Evolutionary conservation across 2,329 filamentous ascomycete species (phyloP).

Genomic region (Stenocarpella maydis): DNA sequence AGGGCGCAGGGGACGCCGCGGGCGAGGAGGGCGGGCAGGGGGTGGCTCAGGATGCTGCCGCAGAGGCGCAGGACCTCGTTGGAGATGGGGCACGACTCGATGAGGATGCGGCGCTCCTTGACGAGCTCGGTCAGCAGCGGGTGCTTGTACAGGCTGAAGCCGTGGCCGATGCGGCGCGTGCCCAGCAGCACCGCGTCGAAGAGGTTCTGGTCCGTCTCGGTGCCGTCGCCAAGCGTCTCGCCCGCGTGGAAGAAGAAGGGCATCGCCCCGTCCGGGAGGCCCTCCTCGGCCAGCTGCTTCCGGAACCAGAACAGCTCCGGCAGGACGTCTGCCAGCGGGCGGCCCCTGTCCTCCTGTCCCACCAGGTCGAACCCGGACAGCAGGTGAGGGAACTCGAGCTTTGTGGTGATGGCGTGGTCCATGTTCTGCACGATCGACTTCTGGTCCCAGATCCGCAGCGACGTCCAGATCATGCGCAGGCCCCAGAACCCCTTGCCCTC

Average conservation of each 20-base stretch:
- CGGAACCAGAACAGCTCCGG: slow-evolving; percentile 94
- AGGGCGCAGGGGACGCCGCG: slow-evolving; percentile 85
- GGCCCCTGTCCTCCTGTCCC: slow-evolving; percentile 83
- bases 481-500: slow-evolving; percentile 85
- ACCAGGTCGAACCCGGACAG: slow-evolving; percentile 91
- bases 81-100: slow-evolving; percentile 91
- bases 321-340: slow-evolving; percentile 77
- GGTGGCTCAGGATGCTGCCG: slow-evolving; percentile 77
- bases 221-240: slow-evolving; percentile 81
- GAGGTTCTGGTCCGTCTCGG: slow-evolving; percentile 79
- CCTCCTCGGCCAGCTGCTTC: slow-evolving; percentile 80
- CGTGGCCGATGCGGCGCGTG: slow-evolving; percentile 88
- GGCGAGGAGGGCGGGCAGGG: slow-evolving; percentile 83
- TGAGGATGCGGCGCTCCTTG: slow-evolving; percentile 84
- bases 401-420: slow-evolving; percentile 86
- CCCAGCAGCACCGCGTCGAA: slow-evolving; percentile 90
- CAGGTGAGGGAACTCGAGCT: slow-evolving; percentile 78
- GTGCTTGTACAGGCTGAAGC: slow-evolving; percentile 89
- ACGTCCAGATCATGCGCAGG: slow-evolving; percentile 84
- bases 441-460: slow-evolving; percentile 69
- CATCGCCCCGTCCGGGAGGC: slow-evolving; percentile 67
- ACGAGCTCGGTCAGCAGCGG: slow-evolving; percentile 88
- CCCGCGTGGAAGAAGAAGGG: slow-evolving; percentile 98
- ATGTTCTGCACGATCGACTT: slow-evolving; percentile 78
- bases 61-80: slow-evolving; percentile 88